Base-by-base conservation (phyloP, 306 rosid genomes). In the Acacia confusa region DNA sequence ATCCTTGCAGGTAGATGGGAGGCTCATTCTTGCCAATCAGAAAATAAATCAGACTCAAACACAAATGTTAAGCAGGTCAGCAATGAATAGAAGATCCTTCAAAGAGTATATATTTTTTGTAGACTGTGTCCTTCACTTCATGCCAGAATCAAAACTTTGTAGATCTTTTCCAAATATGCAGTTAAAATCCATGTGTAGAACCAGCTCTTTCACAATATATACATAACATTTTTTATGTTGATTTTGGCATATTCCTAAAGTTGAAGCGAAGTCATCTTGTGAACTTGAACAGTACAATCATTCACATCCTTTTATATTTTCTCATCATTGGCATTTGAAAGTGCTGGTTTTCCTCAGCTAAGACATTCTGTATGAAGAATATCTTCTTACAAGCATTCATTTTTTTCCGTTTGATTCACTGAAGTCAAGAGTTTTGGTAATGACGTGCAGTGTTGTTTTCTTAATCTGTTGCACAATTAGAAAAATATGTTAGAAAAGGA, bases 1-100 rank as follows among this genome's bases (percentile, higher is more conserved):
- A 70, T 82, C 32, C 71, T 61, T 88, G 70, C 88, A 95, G 99
- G 88, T 75, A 84, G 84, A 83, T 71, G 88, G 88, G 81, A 82
- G 78, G 88, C 69, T 78, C 78, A 82, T 83, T 87, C 82, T 84
- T 92, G 78, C 82, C 80, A 78, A 68, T 72, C 85, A 77, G 86
- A 50, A n/a, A 68, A 79, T 50, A 58, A 82, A 77, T 66, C 85
- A 81, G 86, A 81, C 76, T 88, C 86, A 74, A 66, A 66, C 70
- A 70, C 78, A 84, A 57, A 50, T 75, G 67, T 34, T 69, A 76
- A 80, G 78, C 90, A 85, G 93, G 95, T 91, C 85, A 87, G 91
- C 81, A 83, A 60, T 86, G 19, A 50, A 66, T 79, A 73, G 45
- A 57, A 74, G 44, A 40, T 52, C 79, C 36, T 77, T 79, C 66